Percentiles rank a stretch among this genome's conserved stretches.
These are phyloP conservation scores for Trichoderma aggressivum DNA, from an alignment of 2,329 filamentous ascomycete genomes.

Conservation along the genomic window DNA sequence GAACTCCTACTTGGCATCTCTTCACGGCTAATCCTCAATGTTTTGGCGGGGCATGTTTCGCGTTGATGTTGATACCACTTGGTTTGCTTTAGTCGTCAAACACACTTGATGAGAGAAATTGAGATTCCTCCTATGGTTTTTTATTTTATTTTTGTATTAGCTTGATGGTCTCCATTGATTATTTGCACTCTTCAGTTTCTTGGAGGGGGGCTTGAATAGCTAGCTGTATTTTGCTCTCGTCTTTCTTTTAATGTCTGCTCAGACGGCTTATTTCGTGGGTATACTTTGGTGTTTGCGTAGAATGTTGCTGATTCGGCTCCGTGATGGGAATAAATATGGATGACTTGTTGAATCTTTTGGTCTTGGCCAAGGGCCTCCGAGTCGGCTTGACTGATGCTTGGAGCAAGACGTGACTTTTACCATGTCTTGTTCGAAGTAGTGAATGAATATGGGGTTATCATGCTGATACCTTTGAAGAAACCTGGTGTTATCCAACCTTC, in stretches of 20 bases:
- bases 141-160: background rate
- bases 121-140: background rate
- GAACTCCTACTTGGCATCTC: conserved; percentile 13
- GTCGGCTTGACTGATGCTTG: background rate
- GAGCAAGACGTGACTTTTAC: background rate
- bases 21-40: conserved; percentile 2
- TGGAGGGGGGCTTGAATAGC: background rate
- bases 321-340: background rate
- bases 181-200: background rate
- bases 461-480: too few relatives aligned
- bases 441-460: too few relatives aligned
- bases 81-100: conserved; percentile 18
- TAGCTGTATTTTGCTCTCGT: background rate
- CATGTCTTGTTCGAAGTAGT: background rate
- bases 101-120: conserved; percentile 15
- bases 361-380: background rate
- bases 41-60: conserved; percentile 13
- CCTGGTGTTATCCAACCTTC: too few relatives aligned
- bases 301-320: background rate
- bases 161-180: background rate
- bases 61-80: conserved; percentile 20
- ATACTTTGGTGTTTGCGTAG: background rate
- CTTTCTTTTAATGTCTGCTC: background rate
- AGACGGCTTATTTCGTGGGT: background rate
- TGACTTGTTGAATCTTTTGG: background rate